Evolutionary conservation across 1,284 basidiomycete genomes (phyloP), one percentile per base, ranked within the genome.

Genomic region (Phellopilus nigrolimitatus): DNA sequence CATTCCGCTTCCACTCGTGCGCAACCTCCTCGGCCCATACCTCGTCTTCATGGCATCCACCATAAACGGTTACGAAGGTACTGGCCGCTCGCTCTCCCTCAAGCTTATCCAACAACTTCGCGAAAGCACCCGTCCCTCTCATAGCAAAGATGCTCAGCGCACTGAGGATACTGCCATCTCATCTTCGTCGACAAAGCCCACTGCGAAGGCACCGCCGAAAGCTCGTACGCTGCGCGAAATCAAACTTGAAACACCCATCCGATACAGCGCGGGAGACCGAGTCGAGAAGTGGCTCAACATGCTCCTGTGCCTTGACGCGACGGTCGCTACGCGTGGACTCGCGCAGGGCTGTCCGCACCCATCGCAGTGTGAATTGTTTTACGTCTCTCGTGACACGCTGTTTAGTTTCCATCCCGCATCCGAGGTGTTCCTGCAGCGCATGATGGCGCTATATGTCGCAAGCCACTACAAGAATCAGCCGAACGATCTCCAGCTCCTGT

Each of bases 381-480:
- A 94, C 68, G 93, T 99, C 61, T 91, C 91, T 63, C 79, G 97
- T 34, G 97, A 99, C 66, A 97, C 97, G 0, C 74, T 99, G 31
- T 99, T 99, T 78, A 92, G 88, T 61, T 99, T 88, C 71, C 95
- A 99, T 66, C 92, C 95, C 0, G 95, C 95, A 3, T 94, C 91
- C 3, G 97, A 99, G 68, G 79, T 90, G 17, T 99, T 99, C 74
- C 75, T 99, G 38, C 97, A 99, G 69, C 83, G 95, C 40, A 94
- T 99, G 88, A 97, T 98, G 94, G 88, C 91, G 4, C 76, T 99
- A 1, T 99, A 97, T 68, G 95, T 99, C 47, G 91, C 95, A 1
- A 88, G 85, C 45, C 97, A 99, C 68, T 99, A 99, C 76, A 99
- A 99, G 70, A 99, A 99, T 69, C 91, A 95, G 64, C 97, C 97